phyloP scores from a whole-genome alignment of 495 filamentous ascomycete genomes.

The Acidiella bohemica region DNA sequence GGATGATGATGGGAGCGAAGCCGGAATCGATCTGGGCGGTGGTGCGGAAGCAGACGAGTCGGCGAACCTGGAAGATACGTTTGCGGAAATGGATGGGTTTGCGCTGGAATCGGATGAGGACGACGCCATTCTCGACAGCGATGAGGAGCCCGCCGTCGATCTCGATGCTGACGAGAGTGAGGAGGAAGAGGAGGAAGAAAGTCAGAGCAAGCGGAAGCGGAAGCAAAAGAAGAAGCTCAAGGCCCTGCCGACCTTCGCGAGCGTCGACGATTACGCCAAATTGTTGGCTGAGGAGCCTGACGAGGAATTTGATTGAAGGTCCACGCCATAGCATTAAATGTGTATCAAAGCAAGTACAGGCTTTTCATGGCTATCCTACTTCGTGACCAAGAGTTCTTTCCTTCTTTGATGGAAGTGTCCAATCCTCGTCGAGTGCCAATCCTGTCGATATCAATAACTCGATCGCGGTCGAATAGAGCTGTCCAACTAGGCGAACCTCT shows the following conservation, averaged over 20 bases:
- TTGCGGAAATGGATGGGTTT: conserved; percentile 17
- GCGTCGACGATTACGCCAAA: conserved; percentile 81
- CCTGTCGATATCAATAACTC: too few relatives aligned
- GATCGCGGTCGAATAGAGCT: too few relatives aligned
- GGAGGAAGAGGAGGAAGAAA: conserved; percentile 21
- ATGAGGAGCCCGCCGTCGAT: conserved; percentile 23
- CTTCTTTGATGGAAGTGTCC: too few relatives aligned
- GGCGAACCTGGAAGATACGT: conserved; percentile 18
- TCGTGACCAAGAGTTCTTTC: too few relatives aligned
- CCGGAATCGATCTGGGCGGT: conserved; percentile 14
- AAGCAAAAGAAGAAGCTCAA: conserved; percentile 70
- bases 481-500: too few relatives aligned
- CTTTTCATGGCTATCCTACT: too few relatives aligned
- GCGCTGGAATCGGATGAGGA: conserved; percentile 32
- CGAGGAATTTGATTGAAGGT: conserved; percentile 8
- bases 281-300: conserved; percentile 56
- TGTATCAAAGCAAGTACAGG: too few relatives aligned
- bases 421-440: too few relatives aligned
- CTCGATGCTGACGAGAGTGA: conserved; percentile 34
- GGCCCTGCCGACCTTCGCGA: conserved; percentile 81
- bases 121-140: conserved; percentile 27
- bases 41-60: conserved; percentile 16
- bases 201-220: conserved; percentile 28
- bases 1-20: conserved; percentile 29
- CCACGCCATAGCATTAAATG: not conserved